Base-by-base conservation (phyloP, 2,329 filamentous ascomycete species). In the Calonectria hongkongensis region DNA sequence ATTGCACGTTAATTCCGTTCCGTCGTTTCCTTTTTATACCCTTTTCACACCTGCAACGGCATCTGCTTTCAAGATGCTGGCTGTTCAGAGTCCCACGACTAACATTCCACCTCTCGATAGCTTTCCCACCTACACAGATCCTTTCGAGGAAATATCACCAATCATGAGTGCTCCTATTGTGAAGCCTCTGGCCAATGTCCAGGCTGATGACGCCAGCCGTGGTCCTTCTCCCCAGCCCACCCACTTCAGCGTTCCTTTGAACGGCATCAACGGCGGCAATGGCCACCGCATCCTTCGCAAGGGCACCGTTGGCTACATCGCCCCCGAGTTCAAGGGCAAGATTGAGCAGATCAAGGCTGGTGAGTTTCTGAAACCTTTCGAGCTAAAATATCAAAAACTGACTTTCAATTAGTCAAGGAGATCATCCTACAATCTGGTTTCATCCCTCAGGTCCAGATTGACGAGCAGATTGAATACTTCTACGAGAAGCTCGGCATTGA, bases 401-500 rank as follows among this genome's bases (percentile, higher is more conserved):
- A 73, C 47, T 43, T 64, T 76, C 28, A 66, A 50, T 21, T 75
- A 95, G 96, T 98, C 82, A 95, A 95, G 91, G 92, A 93, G 77
- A 88, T 93, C 81, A 92, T 98, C 78, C 89, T 92, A 81, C 90
- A 93, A 76, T 94, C 93, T 81, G 94, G 93, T 73, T 98, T 97
- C 90, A 94, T 99, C 74, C 97, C 97, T 2, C 89, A 91, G 70
- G 89, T 94, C 66, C 94, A 98, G 77, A 90, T 98, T 75, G 94
- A 97, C 75, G 90, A 92, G 30, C 96, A 99, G 86, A 94, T 96
- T 65, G 90, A 92, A 73, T 99, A 97, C 96, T 99, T 99, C 88
- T 99, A 99, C 88, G 94, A 97, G 83, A 94, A 97, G 84, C 92
- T 99, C 28, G 97, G 97, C 79, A 99, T 99, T 80, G 97, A 99